Conservation (phyloP, 1,284 basidiomycete species). For the Grifola frondosa region DNA sequence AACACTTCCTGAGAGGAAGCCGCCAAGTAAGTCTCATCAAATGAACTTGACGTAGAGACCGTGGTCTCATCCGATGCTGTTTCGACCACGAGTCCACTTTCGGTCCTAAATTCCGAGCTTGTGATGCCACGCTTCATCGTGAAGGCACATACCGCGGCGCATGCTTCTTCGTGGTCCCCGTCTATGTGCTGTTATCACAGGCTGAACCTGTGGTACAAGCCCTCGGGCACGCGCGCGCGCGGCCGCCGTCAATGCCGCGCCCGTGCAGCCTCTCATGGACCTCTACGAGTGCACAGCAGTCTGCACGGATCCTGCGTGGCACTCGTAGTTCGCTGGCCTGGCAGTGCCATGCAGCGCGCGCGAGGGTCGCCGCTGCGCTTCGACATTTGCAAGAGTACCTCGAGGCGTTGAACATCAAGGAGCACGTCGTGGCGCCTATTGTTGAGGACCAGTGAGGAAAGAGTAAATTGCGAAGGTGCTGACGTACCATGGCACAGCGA, state of each 20-base stretch:
- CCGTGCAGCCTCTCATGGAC: slow-evolving; percentile 49
- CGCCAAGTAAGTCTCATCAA: slow-evolving; percentile 50
- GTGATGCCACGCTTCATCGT: slow-evolving; percentile 55
- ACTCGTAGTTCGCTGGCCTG: slow-evolving; percentile 45
- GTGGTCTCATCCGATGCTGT: slow-evolving; percentile 60
- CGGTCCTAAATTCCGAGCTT: slow-evolving; percentile 50
- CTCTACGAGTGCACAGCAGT: slow-evolving; percentile 51
- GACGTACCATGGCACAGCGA: too few relatives aligned
- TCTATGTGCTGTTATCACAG: slow-evolving; percentile 48
- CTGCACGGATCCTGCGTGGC: slow-evolving; percentile 52
- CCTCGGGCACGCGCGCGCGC: slow-evolving; percentile 44
- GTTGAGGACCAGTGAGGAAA: too few relatives aligned
- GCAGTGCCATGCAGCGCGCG: slow-evolving; percentile 42
- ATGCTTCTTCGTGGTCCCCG: slow-evolving; percentile 52
- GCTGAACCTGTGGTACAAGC: slow-evolving; percentile 39
- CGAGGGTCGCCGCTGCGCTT: slow-evolving; percentile 44
- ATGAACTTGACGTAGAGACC: too few relatives aligned
- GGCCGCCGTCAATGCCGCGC: too few relatives aligned
- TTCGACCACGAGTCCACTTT: slow-evolving; percentile 55
- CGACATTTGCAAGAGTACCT: slow-evolving; percentile 42
- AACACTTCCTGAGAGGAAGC: slow-evolving; percentile 55
- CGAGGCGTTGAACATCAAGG: slow-evolving; percentile 42
- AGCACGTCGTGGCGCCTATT: slow-evolving; percentile 50
- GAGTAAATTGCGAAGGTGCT: too few relatives aligned
- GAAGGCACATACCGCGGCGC: slow-evolving; percentile 46